Conservation (phyloP, 306 rosid species). For the Trichosanthes cucumerina region DNA sequence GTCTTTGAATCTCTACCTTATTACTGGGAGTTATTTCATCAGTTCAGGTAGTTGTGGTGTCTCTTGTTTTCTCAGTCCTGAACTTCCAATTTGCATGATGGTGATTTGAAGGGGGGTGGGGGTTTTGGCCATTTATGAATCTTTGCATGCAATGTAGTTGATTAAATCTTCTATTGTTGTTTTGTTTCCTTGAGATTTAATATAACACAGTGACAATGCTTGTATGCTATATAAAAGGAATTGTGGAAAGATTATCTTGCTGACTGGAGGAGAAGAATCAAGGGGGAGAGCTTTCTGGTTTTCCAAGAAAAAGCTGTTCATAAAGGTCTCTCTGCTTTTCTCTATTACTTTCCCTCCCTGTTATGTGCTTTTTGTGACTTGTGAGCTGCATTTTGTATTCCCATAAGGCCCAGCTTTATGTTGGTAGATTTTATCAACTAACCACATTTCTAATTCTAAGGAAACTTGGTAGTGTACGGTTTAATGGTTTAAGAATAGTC, state of each 20-base stretch:
- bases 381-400: not conserved
- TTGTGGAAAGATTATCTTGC: not conserved
- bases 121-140: not conserved
- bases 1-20: slow-evolving; percentile 36
- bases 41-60: slow-evolving; percentile 22
- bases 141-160: not conserved
- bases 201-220: not conserved
- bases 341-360: not conserved
- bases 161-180: not conserved
- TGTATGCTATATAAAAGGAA: not conserved
- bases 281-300: not conserved
- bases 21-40: slow-evolving; percentile 39
- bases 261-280: slow-evolving; percentile 1
- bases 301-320: not conserved
- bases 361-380: not conserved
- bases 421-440: not conserved
- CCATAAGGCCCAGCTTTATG: not conserved
- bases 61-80: slow-evolving; percentile 23
- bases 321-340: not conserved
- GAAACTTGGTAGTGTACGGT: not conserved
- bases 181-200: not conserved
- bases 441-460: not conserved
- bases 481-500: not conserved
- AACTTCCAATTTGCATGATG: slow-evolving; percentile 31
- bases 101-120: not conserved